A percentile compares a stretch with the other conserved stretches of the same genome.
Conservation (phyloP, 805 yeast genomes). For the Lipomyces yamadae region DNA sequence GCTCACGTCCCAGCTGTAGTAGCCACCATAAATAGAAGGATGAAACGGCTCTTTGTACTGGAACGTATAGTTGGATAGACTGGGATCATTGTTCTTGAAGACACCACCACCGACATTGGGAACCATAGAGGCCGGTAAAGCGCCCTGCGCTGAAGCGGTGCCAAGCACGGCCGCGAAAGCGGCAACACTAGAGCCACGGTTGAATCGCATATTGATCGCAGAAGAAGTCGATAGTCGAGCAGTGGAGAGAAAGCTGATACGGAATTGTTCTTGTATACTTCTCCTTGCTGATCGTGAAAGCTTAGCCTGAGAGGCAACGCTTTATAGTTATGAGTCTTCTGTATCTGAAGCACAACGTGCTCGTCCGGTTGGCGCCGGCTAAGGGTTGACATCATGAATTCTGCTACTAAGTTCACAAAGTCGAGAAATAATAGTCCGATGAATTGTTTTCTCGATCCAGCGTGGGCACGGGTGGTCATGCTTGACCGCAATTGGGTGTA, state of each 20-base stretch:
- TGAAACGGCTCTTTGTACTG: background rate
- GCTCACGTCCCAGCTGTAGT: background rate
- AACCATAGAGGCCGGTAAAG: background rate
- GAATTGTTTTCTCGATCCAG: background rate
- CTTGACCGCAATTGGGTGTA: background rate
- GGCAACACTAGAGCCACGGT: background rate
- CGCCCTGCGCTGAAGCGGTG: background rate
- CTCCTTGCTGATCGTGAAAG: background rate
- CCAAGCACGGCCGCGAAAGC: background rate
- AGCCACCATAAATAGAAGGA: background rate
- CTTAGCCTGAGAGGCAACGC: background rate
- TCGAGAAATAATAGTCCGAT: background rate
- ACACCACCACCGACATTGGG: background rate
- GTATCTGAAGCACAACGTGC: background rate
- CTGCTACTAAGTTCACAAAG: background rate
- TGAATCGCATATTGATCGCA: background rate
- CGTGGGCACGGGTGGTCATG: background rate
- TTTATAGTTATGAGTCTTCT: too few species aligned
- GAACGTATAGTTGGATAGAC: conserved; percentile 1
- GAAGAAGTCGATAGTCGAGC: background rate
- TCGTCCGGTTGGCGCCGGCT: conserved; percentile 3
- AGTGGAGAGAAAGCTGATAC: background rate
- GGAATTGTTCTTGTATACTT: background rate
- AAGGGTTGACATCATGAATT: background rate
- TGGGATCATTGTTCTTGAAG: background rate